Conservation (phyloP, 2,329 filamentous ascomycete species). For the Colletotrichum theobromicola region DNA sequence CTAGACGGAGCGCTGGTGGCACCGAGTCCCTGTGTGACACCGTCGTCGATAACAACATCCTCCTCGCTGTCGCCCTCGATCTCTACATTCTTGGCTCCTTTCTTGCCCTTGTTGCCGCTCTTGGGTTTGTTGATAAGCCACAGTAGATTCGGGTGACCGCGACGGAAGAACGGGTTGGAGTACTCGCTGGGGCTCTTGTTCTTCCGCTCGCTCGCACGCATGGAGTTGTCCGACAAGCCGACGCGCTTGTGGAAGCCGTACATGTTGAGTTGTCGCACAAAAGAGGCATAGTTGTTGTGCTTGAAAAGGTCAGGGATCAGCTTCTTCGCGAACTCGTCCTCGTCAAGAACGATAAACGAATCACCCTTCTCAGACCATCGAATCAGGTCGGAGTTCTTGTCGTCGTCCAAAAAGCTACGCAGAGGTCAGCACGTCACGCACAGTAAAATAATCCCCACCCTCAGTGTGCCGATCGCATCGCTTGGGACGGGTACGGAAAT, state of each 20-base stretch:
- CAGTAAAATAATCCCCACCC: too few species aligned
- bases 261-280: constrained; percentile 94
- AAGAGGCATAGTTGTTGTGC: constrained; percentile 97
- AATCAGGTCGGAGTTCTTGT: constrained; percentile 92
- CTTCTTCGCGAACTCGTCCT: constrained; percentile 97
- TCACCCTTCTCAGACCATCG: constrained; percentile 97
- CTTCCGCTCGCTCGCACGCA: constrained; percentile 96
- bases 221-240: constrained; percentile 92
- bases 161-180: constrained; percentile 94
- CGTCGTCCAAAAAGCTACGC: constrained; percentile 86
- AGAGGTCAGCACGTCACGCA: constrained; percentile 24
- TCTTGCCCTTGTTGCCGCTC: constrained; percentile 65
- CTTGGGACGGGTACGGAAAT: not conserved
- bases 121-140: constrained; percentile 98
- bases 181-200: constrained; percentile 99
- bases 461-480: not conserved
- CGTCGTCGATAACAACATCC: constrained; percentile 50
- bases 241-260: constrained; percentile 98
- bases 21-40: constrained; percentile 16
- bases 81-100: constrained; percentile 68
- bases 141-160: constrained; percentile 87
- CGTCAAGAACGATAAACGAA: constrained; percentile 95
- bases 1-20: constrained; percentile 29
- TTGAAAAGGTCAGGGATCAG: constrained; percentile 98
- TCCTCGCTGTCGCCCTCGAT: constrained; percentile 74